These are phyloP conservation scores for Neurospora sp. DNA, from an alignment of 495 filamentous ascomycete genomes.

Conservation along the genomic window DNA sequence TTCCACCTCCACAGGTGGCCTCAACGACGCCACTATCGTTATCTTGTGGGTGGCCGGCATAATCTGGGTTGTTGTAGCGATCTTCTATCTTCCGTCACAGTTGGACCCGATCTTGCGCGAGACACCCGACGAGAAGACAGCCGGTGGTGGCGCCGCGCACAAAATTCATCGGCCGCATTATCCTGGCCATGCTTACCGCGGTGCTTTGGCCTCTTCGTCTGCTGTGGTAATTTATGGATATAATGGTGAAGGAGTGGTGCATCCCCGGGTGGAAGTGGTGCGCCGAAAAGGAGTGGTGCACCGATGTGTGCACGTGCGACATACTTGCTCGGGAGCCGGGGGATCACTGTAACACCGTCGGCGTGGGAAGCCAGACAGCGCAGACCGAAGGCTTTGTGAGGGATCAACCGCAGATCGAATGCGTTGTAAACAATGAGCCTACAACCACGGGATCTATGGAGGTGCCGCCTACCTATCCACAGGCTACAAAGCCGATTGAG, in stretches of 20 bases:
- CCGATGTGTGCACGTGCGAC: background rate
- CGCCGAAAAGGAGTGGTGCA: too few species aligned
- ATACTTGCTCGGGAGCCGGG: background rate
- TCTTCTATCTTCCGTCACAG: too few species aligned
- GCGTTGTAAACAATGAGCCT: background rate
- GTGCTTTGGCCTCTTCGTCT: background rate
- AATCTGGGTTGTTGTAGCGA: background rate
- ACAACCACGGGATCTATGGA: background rate
- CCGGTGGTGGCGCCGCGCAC: background rate
- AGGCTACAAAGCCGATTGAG: background rate
- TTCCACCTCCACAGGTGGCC: background rate
- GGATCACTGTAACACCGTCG: background rate
- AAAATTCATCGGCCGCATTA: background rate
- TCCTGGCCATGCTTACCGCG: background rate
- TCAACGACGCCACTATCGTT: accelerated
- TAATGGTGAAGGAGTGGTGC: background rate
- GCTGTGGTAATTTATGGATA: background rate
- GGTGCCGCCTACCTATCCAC: background rate
- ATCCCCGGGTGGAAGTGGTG: too few species aligned
- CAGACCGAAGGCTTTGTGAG: background rate
- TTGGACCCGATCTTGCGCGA: too few species aligned
- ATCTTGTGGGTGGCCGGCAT: background rate
- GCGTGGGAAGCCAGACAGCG: background rate
- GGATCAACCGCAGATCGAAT: too few species aligned
- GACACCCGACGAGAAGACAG: too few species aligned